phyloP scores from a whole-genome alignment of 257 asterid genomes.

The Nicotiana knightiana region DNA sequence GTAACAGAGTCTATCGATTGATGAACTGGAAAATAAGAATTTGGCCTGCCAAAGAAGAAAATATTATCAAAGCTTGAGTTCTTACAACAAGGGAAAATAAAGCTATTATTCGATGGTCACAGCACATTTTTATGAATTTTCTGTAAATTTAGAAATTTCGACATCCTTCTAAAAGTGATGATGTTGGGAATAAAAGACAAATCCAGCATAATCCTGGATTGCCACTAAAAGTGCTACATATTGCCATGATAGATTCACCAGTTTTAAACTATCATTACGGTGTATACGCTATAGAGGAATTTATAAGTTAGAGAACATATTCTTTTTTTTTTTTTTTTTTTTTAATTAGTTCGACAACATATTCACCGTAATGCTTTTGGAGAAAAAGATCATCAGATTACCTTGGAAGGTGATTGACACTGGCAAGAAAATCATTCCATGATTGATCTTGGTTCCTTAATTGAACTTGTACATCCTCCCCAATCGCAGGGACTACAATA shows the following conservation, averaged over 20 bases:
- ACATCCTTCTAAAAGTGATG: not conserved
- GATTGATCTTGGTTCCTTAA: slow-evolving; percentile 63
- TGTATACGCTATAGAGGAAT: not conserved
- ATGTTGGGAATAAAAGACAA: not conserved
- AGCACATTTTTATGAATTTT: not conserved
- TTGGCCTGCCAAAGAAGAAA: slow-evolving; percentile 44
- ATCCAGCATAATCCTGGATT: not conserved
- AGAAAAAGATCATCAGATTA: slow-evolving; percentile 11
- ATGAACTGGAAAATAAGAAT: slow-evolving; percentile 50
- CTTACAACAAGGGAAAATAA: slow-evolving; percentile 6
- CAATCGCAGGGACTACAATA: slow-evolving; percentile 67
- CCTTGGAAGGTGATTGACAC: slow-evolving; percentile 51
- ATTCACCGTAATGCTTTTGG: not conserved
- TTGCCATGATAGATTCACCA: not conserved
- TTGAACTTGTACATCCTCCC: slow-evolving; percentile 53
- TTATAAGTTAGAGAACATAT: not conserved
- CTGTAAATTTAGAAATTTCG: not conserved
- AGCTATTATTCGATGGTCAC: not conserved
- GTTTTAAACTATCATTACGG: not conserved
- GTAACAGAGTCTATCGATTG: slow-evolving; percentile 65
- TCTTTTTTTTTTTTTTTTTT: not conserved
- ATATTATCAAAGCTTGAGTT: not conserved
- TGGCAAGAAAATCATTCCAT: slow-evolving; percentile 62
- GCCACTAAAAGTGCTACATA: not conserved
- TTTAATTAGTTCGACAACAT: not conserved